phyloP scores from a whole-genome alignment of 2,329 filamentous ascomycete species.

The Bimuria novae-zelandiae region DNA sequence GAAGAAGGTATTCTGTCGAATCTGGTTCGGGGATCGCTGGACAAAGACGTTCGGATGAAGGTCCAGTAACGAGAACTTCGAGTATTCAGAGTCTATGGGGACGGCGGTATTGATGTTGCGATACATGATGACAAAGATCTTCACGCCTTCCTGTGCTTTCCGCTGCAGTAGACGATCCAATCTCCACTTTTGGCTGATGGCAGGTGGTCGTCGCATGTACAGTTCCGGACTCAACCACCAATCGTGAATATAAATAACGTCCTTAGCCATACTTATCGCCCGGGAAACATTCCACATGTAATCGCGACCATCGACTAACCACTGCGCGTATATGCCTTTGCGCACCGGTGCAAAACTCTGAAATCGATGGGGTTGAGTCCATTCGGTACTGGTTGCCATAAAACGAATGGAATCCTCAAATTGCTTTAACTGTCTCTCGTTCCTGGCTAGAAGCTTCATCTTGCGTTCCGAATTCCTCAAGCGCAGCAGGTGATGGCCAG shows the following conservation, averaged over 20 bases:
- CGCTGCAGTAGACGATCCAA: conserved; percentile 89
- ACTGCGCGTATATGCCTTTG: conserved; percentile 85
- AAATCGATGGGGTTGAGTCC: conserved; percentile 84
- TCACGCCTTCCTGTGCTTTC: conserved; percentile 93
- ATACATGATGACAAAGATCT: conserved; percentile 97
- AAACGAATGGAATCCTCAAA: conserved; percentile 91
- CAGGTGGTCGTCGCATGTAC: conserved; percentile 90
- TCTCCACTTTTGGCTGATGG: conserved; percentile 97
- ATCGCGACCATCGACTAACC: conserved; percentile 94
- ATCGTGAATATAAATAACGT: conserved; percentile 98
- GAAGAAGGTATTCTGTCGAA: conserved; percentile 99
- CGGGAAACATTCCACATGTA: conserved; percentile 99
- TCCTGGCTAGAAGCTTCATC: conserved; percentile 86
- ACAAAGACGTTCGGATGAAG: conserved; percentile 96
- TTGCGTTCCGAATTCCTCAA: conserved; percentile 92
- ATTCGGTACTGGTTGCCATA: conserved; percentile 82
- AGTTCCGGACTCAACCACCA: conserved; percentile 98
- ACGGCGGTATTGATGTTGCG: conserved; percentile 96
- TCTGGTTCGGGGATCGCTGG: conserved; percentile 93
- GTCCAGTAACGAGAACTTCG: conserved; percentile 93
- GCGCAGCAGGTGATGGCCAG: conserved; percentile 82
- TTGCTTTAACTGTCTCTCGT: conserved; percentile 85
- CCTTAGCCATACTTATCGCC: conserved; percentile 94
- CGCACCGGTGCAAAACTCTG: conserved; percentile 92
- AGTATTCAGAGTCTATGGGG: conserved; percentile 97